Evolutionary conservation across 169 alveolate genomes (phyloP).

Genomic region (Eimeria brunetti): DNA sequence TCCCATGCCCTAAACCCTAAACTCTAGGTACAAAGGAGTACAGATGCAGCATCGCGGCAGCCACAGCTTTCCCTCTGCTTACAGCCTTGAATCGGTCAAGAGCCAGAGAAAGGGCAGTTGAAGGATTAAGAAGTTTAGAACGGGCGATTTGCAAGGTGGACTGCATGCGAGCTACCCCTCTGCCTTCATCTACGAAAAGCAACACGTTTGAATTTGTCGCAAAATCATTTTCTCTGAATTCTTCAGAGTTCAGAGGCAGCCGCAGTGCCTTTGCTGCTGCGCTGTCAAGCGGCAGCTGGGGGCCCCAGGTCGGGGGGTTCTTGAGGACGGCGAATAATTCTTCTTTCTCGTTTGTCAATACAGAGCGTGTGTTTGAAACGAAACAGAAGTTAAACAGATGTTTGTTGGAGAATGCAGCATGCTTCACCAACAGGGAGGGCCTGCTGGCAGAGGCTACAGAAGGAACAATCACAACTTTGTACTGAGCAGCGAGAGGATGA

Average conservation of each 20-base stretch:
- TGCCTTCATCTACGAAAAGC: constrained; percentile 71
- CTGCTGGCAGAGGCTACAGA: constrained; percentile 36
- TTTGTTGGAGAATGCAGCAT: constrained; percentile 46
- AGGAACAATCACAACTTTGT: constrained; percentile 69
- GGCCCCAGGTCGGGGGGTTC: constrained; percentile 45
- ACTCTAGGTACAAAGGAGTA: background rate
- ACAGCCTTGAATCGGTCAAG: constrained; percentile 56
- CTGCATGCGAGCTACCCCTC: constrained; percentile 54
- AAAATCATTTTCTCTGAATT: constrained; percentile 2
- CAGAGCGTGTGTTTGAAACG: constrained; percentile 22
- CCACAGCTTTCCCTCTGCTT: background rate
- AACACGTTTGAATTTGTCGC: background rate
- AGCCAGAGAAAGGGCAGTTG: constrained; percentile 22
- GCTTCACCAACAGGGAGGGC: constrained; percentile 56
- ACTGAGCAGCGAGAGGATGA: constrained; percentile 56
- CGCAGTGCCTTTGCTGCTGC: constrained; percentile 41
- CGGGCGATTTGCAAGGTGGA: constrained; percentile 28
- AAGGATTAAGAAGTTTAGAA: constrained; percentile 38
- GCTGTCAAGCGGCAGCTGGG: background rate
- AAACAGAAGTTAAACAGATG: constrained; percentile 41
- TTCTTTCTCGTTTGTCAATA: constrained; percentile 25
- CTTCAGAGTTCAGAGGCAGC: constrained; percentile 41
- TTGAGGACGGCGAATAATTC: constrained; percentile 5
- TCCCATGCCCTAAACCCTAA: background rate
- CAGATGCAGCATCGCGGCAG: background rate